Evolutionary conservation across 108 stramenopile genomes (phyloP), one percentile per base, ranked within the genome.

Genomic region (Phaeodactylum tricornutum): DNA sequence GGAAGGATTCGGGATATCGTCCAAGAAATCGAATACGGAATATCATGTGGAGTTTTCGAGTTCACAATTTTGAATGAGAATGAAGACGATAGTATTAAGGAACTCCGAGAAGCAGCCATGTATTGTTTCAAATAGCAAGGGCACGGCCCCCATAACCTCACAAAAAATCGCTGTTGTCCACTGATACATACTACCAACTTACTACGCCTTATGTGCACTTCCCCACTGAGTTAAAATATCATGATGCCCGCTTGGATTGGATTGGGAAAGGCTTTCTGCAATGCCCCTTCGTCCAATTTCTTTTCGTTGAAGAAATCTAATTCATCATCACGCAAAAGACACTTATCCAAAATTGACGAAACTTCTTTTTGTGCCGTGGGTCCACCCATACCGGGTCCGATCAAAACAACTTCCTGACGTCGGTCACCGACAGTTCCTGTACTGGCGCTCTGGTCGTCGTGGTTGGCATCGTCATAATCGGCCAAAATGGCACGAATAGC

Each of bases 381-480:
- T 56, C 81, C 74, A 20, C 9, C 39, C 6, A 41, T 15, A 34
- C 50, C 65, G 8, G 67, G 42, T 6, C 92, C 93, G 53, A 95
- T 95, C 43, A 95, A 93, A 0, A 95, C 91, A 33, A 95, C 53
- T 53, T 95, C 94, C 59, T 95, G 91, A 47, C 94, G 71, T 39
- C 91, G 79, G 69, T 95, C 94, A 15, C 91, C 94, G 48, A 74
- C 86, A 56, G 85, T 80, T 30, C 83, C 84, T 11, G 69, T 70
- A 0, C 67, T 62, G 58, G 80, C 87, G 55, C 87, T 85, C 11
- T 87, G 69, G 38, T 73, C 24, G 53, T 55, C 49, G 52, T 53
- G 53, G 81, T 77, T 21, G 33, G 48, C 14, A 37, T 41, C 39
- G 14, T 41, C 62, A 41, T 89, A 82, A 35, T 64, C 77, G 26